A percentile compares a stretch with the other conserved stretches of the same genome.
Conservation (phyloP, 2,329 filamentous ascomycete species). For the Ambrosiella xylebori region DNA sequence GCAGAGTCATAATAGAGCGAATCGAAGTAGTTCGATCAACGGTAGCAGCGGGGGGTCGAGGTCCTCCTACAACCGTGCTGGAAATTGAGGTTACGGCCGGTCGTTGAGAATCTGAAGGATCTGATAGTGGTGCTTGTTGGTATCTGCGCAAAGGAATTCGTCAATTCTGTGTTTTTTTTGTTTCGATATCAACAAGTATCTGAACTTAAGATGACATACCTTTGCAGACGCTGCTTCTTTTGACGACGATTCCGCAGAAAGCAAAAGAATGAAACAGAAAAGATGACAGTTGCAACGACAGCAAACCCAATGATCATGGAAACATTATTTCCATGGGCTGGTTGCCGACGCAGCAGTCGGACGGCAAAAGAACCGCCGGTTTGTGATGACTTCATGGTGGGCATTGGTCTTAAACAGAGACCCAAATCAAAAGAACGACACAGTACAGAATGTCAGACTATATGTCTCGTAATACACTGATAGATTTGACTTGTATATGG, state of each 20-base stretch:
- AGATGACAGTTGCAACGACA: conserved; percentile 9
- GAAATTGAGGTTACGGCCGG: conserved; percentile 3
- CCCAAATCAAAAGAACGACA: too few relatives aligned
- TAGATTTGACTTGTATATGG: too few relatives aligned
- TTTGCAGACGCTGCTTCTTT: conserved; percentile 6
- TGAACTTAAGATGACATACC: conserved; percentile 2
- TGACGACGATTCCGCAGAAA: conserved; percentile 13
- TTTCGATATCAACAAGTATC: background rate
- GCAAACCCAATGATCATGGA: conserved; percentile 12
- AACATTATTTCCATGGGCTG: conserved; percentile 5
- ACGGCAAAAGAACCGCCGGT: background rate
- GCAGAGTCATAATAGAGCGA: conserved; percentile 85
- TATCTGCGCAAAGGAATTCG: conserved; percentile 3
- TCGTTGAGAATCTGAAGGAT: conserved; percentile 11
- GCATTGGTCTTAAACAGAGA: background rate
- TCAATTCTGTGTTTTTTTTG: too few relatives aligned
- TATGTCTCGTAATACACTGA: too few relatives aligned
- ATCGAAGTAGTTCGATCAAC: conserved; percentile 75
- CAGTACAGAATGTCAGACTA: too few relatives aligned
- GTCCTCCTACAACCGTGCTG: conserved; percentile 4
- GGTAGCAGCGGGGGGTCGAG: conserved; percentile 18
- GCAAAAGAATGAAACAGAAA: conserved; percentile 10
- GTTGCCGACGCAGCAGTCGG: background rate
- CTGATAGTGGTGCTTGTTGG: conserved; percentile 11
- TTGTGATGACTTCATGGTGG: background rate